These are phyloP conservation scores for Lachnellula occidentalis DNA, from an alignment of 2,329 filamentous ascomycete species.

Conservation along the genomic window DNA sequence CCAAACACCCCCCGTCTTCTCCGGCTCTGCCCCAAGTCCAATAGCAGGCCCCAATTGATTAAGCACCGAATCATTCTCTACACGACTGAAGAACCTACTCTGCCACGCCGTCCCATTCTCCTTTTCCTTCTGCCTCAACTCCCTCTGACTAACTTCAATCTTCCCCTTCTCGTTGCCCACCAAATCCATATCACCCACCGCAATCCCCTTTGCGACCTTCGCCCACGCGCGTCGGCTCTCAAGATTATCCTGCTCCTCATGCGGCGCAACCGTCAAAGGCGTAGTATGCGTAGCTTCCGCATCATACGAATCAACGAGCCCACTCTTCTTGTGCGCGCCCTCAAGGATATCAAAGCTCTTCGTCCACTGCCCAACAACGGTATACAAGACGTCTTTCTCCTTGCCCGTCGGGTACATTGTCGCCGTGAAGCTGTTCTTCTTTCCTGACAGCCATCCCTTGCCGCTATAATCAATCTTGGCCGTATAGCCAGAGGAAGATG, in stretches of 20 bases:
- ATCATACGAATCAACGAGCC: slow-evolving; percentile 55
- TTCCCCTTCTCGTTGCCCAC: slow-evolving; percentile 75
- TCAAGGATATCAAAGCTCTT: slow-evolving; percentile 74
- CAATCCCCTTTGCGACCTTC: slow-evolving; percentile 76
- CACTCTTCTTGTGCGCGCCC: slow-evolving; percentile 49
- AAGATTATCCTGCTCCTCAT: slow-evolving; percentile 78
- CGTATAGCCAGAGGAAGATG: slow-evolving; percentile 79
- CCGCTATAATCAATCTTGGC: slow-evolving; percentile 90
- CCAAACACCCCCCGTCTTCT: slow-evolving; percentile 69
- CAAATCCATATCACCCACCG: slow-evolving; percentile 75
- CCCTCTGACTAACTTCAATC: slow-evolving; percentile 86
- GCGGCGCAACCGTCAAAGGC: slow-evolving; percentile 62
- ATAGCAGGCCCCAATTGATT: slow-evolving; percentile 37
- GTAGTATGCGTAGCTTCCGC: slow-evolving; percentile 54
- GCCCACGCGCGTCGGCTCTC: slow-evolving; percentile 86
- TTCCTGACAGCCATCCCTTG: slow-evolving; percentile 90
- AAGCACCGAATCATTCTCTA: slow-evolving; percentile 41
- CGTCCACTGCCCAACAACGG: slow-evolving; percentile 86
- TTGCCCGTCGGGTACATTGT: slow-evolving; percentile 63
- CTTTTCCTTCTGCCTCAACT: slow-evolving; percentile 66
- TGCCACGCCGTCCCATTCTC: slow-evolving; percentile 74
- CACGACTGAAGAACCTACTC: slow-evolving; percentile 69
- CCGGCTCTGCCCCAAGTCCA: slow-evolving; percentile 39
- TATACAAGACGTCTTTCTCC: slow-evolving; percentile 72
- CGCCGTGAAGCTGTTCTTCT: slow-evolving; percentile 87